These are phyloP conservation scores for Cryptococcus neoformans DNA, from an alignment of 1,284 basidiomycete species.

Conservation along the genomic window DNA sequence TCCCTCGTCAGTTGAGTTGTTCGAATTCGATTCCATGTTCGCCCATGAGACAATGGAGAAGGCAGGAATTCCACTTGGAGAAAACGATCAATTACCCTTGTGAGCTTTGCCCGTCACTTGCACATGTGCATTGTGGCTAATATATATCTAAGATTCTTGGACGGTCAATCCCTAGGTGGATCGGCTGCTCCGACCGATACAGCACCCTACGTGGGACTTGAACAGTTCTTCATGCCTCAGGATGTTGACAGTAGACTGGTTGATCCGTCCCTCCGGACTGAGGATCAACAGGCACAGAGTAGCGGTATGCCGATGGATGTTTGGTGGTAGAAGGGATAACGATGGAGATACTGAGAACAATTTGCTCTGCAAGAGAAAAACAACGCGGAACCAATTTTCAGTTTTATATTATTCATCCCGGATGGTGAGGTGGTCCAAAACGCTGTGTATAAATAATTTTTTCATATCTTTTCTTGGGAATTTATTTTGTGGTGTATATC, in stretches of 20 bases:
- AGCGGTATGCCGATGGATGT: neutral
- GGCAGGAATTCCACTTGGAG: constrained; percentile 41
- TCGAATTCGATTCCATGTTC: constrained; percentile 48
- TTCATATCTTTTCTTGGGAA: no score
- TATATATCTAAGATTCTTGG: constrained; percentile 36
- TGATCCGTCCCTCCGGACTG: constrained; percentile 7
- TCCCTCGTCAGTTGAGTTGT: constrained; percentile 39
- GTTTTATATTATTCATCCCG: no score
- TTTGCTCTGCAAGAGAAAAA: no score
- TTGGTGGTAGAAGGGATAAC: constrained; percentile 1
- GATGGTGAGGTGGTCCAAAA: no score
- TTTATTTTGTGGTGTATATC: no score
- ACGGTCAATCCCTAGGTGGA: constrained; percentile 45
- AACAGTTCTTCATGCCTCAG: constrained; percentile 48
- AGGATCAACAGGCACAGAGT: neutral
- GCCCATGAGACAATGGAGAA: constrained; percentile 46
- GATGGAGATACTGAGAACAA: no score
- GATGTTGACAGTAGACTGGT: constrained; percentile 38
- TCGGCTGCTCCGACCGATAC: constrained; percentile 31
- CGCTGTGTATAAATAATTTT: no score
- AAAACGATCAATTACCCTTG: constrained; percentile 45
- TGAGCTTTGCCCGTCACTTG: constrained; percentile 13
- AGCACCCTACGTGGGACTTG: constrained; percentile 44
- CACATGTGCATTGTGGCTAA: neutral
- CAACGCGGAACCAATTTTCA: no score